Base-by-base conservation (phyloP, 1,139 yeast genomes). In the Suhomyces wounanorum region DNA sequence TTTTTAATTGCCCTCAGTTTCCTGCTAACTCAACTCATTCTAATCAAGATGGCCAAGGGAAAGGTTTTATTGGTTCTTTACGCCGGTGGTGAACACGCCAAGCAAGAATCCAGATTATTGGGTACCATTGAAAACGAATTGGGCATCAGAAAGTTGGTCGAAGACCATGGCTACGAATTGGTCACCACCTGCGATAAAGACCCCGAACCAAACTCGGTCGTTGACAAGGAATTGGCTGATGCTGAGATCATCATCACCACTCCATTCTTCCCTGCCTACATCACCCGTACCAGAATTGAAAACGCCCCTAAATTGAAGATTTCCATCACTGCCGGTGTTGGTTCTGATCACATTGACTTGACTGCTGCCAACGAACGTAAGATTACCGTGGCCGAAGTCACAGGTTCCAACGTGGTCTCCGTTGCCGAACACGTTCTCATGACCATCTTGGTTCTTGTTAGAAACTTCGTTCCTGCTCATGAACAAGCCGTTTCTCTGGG, bases 211-310 rank as follows among this genome's bases (percentile, higher is more conserved):
- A 58, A 69, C 59, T 79, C 87, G 0, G 77, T 67, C 38, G 79
- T 87, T 48, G 95, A 87, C 67, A 74, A 78, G 63, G 78, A 86
- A 56, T 78, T 87, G 63, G 81, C 75, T 45, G 90, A 84, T 54
- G 87, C 92, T 6, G 95, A 88, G 59, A 73, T 88, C 50, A 80
- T 88, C 62, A 87, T 88, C 69, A 84, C 94, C 48, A 87, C 94
- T 25, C 96, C 96, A 3, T 88, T 88, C 77, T 89, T 81, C 73
- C 96, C 96, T 8, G 95, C 87, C 33, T 88, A 88, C 69, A 75
- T 88, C 64, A 82, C 86, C 48, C 74, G 75, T 53, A 85, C 83
- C 60, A 77, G 95, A 61, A 77, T 88, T 57, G 83, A 71, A 47
- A 81, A 82, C 64, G 94, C 95, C 45, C 84, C 85, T 64, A 87